phyloP scores from a whole-genome alignment of 345 rosid species.

The Gossypium sturtianum region DNA sequence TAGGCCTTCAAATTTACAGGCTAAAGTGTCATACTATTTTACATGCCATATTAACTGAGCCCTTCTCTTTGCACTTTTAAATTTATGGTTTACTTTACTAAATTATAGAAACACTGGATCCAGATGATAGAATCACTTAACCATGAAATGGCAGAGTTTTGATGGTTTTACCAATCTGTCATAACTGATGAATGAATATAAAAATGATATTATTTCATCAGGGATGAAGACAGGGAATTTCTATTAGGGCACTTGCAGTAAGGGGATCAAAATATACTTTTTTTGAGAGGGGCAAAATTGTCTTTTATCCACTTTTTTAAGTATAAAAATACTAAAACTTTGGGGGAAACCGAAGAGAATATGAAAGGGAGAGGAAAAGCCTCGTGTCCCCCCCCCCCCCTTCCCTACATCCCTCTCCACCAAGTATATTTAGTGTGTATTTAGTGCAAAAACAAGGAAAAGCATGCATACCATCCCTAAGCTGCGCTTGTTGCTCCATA shows the following conservation, averaged over 20 bases:
- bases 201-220: not conserved
- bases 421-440: not conserved
- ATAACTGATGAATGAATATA: not conserved
- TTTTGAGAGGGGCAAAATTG: too few species aligned
- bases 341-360: too few species aligned
- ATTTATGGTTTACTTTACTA: not conserved
- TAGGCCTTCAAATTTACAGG: not conserved
- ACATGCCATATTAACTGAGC: not conserved
- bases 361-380: too few species aligned
- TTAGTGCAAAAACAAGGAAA: not conserved
- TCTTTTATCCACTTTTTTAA: too few species aligned
- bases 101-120: not conserved
- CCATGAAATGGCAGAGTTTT: not conserved
- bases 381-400: too few species aligned
- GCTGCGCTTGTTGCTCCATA: slow-evolving; percentile 71
- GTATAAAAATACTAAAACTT: too few species aligned
- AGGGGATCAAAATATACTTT: too few species aligned
- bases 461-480: slow-evolving; percentile 51
- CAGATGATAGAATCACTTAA: not conserved
- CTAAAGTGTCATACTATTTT: not conserved
- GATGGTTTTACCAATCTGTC: not conserved
- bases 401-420: not conserved
- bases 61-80: not conserved
- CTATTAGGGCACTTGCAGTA: too few species aligned
- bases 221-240: too few species aligned